These are phyloP conservation scores for Medakamo hakoo DNA, from an alignment of 139 green algal genomes.

Conservation along the genomic window DNA sequence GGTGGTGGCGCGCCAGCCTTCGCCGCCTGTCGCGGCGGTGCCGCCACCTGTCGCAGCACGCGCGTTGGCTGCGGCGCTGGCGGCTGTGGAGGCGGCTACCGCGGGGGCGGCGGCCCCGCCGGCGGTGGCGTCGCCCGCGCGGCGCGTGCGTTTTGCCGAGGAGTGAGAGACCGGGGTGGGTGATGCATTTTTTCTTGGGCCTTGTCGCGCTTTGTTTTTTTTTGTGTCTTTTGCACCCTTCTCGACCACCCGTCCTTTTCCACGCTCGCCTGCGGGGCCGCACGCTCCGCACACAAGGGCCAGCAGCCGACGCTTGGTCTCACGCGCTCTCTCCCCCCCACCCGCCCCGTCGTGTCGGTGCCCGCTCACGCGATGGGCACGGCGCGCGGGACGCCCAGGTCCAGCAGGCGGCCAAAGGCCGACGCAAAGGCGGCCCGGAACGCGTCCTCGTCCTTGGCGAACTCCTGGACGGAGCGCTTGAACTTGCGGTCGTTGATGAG, in stretches of 20 bases:
- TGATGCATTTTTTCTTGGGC: no score
- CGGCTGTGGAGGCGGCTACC: no score
- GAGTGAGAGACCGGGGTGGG: no score
- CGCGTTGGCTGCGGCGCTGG: no score
- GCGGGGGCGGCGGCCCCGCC: no score
- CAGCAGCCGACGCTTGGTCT: background rate
- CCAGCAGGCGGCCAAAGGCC: conserved; percentile 27
- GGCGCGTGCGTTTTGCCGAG: no score
- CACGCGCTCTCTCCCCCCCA: background rate
- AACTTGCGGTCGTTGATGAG: conserved; percentile 60
- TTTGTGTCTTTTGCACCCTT: background rate
- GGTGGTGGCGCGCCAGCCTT: no score
- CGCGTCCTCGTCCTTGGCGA: conserved; percentile 34
- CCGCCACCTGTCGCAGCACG: no score
- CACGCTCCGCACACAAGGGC: no score
- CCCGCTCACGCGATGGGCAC: background rate
- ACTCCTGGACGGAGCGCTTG: conserved; percentile 44
- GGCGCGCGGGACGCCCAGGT: conserved; percentile 21
- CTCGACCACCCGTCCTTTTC: background rate
- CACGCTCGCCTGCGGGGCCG: background rate
- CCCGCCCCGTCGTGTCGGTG: background rate
- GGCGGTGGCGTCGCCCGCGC: no score
- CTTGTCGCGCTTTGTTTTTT: background rate
- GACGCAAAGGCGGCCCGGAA: conserved; percentile 19
- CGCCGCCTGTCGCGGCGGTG: no score